phyloP scores from a whole-genome alignment of 768 basidiomycete genomes.

The Lactifluus volemus region DNA sequence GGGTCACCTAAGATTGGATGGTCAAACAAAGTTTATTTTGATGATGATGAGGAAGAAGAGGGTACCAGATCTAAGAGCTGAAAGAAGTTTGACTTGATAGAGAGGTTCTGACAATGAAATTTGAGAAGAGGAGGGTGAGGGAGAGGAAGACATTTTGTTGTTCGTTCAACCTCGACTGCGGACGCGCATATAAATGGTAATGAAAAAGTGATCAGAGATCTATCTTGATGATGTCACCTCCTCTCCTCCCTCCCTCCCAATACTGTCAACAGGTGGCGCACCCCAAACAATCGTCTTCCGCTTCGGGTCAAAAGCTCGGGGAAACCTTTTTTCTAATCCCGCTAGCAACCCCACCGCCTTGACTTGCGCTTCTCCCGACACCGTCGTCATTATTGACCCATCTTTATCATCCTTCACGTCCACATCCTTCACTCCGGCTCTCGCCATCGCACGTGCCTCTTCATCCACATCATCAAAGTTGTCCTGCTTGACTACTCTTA shows the following conservation, averaged over 20 bases:
- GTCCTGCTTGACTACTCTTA: slow-evolving; percentile 40
- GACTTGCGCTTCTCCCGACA: background rate
- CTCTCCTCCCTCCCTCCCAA: slow-evolving; percentile 20
- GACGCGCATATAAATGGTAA: background rate
- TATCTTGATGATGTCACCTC: background rate
- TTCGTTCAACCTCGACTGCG: background rate
- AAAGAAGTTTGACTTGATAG: slow-evolving; percentile 35
- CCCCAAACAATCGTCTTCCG: slow-evolving; percentile 44
- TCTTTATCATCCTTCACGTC: background rate
- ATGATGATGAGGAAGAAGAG: background rate
- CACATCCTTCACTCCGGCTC: slow-evolving; percentile 8
- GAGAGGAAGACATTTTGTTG: background rate
- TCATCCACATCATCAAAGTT: slow-evolving; percentile 35
- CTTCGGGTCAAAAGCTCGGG: slow-evolving; percentile 46
- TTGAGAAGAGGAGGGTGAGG: background rate
- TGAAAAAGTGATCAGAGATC: background rate
- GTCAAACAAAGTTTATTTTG: background rate
- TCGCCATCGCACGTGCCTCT: slow-evolving; percentile 38
- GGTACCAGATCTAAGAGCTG: slow-evolving; percentile 34
- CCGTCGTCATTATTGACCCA: background rate
- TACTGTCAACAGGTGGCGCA: slow-evolving; percentile 55
- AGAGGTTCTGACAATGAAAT: slow-evolving; percentile 24
- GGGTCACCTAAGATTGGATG: slow-evolving; percentile 50
- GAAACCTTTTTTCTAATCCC: background rate
- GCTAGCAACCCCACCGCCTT: background rate